Percentiles rank a stretch among this genome's conserved stretches.
Evolutionary conservation across 2,329 filamentous ascomycete species (phyloP).

Genomic region (Triangularia setosa): DNA sequence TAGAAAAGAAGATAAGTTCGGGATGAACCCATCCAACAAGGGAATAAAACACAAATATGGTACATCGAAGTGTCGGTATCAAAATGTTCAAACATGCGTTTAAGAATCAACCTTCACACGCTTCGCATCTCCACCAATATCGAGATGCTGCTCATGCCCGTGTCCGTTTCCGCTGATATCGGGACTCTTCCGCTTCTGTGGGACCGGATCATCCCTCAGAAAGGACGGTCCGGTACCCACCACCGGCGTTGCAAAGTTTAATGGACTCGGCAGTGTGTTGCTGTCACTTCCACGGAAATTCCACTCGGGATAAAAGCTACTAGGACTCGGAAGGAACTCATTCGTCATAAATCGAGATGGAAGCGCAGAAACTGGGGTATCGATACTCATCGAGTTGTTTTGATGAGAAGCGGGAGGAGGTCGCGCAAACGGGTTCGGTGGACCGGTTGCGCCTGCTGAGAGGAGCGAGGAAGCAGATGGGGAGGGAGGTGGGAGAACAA

Average conservation of each 20-base stretch:
- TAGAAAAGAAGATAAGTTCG: neutral
- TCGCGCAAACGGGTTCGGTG: slow-evolving; percentile 91
- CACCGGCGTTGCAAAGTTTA: slow-evolving; percentile 86
- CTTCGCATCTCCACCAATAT: slow-evolving; percentile 47
- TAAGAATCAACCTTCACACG: slow-evolving; percentile 47
- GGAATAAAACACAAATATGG: slow-evolving; percentile 8
- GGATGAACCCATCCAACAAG: neutral
- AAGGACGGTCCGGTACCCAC: slow-evolving; percentile 60
- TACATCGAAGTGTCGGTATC: slow-evolving; percentile 7
- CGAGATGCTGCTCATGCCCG: slow-evolving; percentile 38
- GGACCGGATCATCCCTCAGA: slow-evolving; percentile 49
- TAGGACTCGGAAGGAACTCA: slow-evolving; percentile 84
- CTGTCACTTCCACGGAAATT: slow-evolving; percentile 67
- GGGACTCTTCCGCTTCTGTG: slow-evolving; percentile 53
- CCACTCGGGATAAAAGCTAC: slow-evolving; percentile 91
- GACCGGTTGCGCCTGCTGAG: slow-evolving; percentile 86
- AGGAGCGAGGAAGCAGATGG: slow-evolving; percentile 81
- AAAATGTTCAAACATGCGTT: neutral
- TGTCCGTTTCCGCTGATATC: slow-evolving; percentile 43
- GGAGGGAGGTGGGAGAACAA: slow-evolving; percentile 88
- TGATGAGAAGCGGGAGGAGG: slow-evolving; percentile 69
- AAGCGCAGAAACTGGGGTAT: slow-evolving; percentile 90
- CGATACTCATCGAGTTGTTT: slow-evolving; percentile 50
- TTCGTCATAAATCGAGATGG: slow-evolving; percentile 87
- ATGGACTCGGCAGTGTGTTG: slow-evolving; percentile 85